Conservation (phyloP, 495 filamentous ascomycete species). For the Bombardia bombarda region DNA sequence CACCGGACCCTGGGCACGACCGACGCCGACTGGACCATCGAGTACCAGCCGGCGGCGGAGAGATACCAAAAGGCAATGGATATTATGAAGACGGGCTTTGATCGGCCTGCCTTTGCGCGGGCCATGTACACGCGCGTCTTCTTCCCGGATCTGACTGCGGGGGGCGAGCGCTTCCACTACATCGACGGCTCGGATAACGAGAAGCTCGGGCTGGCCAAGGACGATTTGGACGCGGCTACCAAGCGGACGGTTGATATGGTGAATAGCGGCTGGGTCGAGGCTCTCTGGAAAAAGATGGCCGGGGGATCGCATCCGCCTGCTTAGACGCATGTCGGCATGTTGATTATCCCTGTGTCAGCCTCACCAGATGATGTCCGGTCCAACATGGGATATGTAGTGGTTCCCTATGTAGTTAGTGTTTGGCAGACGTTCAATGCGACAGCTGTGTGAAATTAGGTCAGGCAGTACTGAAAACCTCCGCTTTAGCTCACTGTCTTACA, state of each 20-base stretch:
- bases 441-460: neutral
- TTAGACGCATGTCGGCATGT: too few relatives aligned
- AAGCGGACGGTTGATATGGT: constrained; percentile 8
- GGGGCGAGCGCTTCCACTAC: constrained; percentile 15
- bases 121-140: constrained; percentile 47
- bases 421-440: neutral
- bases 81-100: constrained; percentile 26
- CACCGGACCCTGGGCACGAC: constrained; percentile 45
- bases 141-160: constrained; percentile 31
- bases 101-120: constrained; percentile 38
- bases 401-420: neutral
- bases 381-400: too few relatives aligned
- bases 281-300: too few relatives aligned
- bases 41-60: constrained; percentile 30
- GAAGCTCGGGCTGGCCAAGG: constrained; percentile 43
- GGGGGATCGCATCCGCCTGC: too few relatives aligned
- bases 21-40: constrained; percentile 50
- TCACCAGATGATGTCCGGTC: too few relatives aligned
- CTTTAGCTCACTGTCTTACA: too few relatives aligned
- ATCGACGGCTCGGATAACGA: constrained; percentile 38
- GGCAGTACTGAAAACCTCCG: too few relatives aligned
- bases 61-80: constrained; percentile 32
- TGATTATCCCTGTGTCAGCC: too few relatives aligned
- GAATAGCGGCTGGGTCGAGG: too few relatives aligned
- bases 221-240: constrained; percentile 51